Evolutionary conservation across 768 basidiomycete genomes (phyloP).

Genomic region (Plicaturopsis crispa): DNA sequence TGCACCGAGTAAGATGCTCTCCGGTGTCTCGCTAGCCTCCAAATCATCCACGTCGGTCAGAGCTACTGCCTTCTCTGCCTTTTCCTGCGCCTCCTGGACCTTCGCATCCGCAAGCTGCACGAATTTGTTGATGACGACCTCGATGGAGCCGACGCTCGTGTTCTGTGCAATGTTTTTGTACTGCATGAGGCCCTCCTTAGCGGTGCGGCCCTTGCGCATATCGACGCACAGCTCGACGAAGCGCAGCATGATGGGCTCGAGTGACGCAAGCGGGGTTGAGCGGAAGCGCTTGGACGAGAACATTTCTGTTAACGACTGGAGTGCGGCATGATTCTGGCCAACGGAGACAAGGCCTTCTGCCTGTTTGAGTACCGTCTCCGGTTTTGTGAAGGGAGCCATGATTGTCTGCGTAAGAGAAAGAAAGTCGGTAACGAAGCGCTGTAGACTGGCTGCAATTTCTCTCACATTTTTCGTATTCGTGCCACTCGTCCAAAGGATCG

Average conservation of each 20-base stretch:
- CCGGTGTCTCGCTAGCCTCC: slow-evolving; percentile 92
- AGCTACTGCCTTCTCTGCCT: slow-evolving; percentile 66
- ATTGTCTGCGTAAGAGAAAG: too few relatives aligned
- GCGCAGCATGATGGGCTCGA: slow-evolving; percentile 94
- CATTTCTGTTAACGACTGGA: slow-evolving; percentile 88
- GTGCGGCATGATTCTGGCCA: slow-evolving; percentile 83
- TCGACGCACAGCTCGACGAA: slow-evolving; percentile 96
- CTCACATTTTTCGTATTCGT: too few relatives aligned
- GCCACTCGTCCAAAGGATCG: too few relatives aligned
- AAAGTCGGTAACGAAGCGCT: too few relatives aligned
- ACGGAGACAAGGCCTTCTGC: slow-evolving; percentile 93
- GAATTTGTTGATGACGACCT: slow-evolving; percentile 83
- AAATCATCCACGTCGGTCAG: slow-evolving; percentile 88
- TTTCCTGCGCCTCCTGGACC: slow-evolving; percentile 80
- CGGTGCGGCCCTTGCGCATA: slow-evolving; percentile 87
- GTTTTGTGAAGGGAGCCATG: slow-evolving; percentile 92
- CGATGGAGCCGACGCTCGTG: slow-evolving; percentile 84
- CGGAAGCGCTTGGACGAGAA: slow-evolving; percentile 92
- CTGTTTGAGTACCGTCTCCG: slow-evolving; percentile 86
- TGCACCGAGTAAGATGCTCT: slow-evolving; percentile 84
- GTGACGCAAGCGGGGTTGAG: slow-evolving; percentile 76
- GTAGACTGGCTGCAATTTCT: too few relatives aligned
- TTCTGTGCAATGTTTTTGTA: slow-evolving; percentile 99
- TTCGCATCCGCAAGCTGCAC: slow-evolving; percentile 75
- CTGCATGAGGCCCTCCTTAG: slow-evolving; percentile 93